Evolutionary conservation across 352 stramenopile species (phyloP).

Genomic region (Discostella stelligera): DNA sequence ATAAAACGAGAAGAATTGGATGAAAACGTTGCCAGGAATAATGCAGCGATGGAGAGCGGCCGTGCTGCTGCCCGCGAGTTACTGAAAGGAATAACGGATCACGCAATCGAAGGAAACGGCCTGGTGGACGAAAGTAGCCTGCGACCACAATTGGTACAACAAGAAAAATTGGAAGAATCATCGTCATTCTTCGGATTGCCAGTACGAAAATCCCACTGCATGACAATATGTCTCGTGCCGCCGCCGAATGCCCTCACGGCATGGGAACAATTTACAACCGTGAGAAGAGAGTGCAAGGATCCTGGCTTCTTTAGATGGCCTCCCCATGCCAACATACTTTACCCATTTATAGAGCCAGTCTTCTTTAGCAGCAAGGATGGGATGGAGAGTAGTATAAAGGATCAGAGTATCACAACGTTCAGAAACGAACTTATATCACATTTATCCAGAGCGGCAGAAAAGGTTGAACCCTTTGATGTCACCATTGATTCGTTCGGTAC

Average conservation of each 20-base stretch:
- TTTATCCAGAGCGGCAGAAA: conserved; percentile 45
- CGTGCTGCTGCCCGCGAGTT: conserved; percentile 26
- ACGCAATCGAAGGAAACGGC: neutral
- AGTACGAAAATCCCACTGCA: conserved; percentile 47
- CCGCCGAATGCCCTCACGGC: conserved; percentile 46
- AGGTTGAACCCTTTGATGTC: conserved; percentile 64
- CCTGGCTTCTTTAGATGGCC: conserved; percentile 78
- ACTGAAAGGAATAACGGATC: conserved; percentile 9
- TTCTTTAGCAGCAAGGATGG: conserved; percentile 12
- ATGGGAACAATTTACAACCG: conserved; percentile 58
- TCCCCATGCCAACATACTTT: conserved; percentile 76
- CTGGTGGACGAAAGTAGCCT: neutral
- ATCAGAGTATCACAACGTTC: conserved; percentile 21
- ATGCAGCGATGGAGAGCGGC: conserved; percentile 28
- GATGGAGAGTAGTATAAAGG: conserved; percentile 21
- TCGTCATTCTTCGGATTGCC: conserved; percentile 25
- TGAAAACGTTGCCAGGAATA: neutral
- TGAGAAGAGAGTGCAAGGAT: conserved; percentile 61
- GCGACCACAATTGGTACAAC: neutral
- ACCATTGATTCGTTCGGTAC: conserved; percentile 63
- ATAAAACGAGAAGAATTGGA: neutral
- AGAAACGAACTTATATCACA: conserved; percentile 35
- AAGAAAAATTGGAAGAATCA: conserved; percentile 6
- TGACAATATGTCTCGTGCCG: conserved; percentile 77
- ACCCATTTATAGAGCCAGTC: conserved; percentile 70